These are phyloP conservation scores for Eucalyptus tenuipes DNA, from an alignment of 345 rosid species.

Conservation along the genomic window DNA sequence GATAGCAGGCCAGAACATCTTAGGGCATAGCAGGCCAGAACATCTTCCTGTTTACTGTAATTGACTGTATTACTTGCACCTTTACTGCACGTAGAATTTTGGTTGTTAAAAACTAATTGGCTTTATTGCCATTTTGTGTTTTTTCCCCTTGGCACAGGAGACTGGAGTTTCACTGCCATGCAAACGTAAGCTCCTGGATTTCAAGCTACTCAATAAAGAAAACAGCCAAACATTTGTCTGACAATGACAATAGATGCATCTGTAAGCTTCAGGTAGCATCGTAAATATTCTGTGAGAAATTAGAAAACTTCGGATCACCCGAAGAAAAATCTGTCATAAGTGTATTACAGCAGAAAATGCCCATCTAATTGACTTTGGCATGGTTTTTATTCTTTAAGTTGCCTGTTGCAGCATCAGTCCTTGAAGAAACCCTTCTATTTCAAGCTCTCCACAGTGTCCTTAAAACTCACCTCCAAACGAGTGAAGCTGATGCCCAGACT, in stretches of 20 bases:
- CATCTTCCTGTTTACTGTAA: not conserved
- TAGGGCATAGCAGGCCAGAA: not conserved
- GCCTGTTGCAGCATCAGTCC: not conserved
- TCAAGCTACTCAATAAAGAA: not conserved
- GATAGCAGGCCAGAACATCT: no score
- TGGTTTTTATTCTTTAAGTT: not conserved
- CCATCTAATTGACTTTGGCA: not conserved
- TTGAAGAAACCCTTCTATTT: conserved; percentile 30
- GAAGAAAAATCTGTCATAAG: not conserved
- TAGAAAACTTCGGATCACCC: not conserved
- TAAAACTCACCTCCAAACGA: conserved; percentile 39
- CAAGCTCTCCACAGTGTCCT: conserved; percentile 58
- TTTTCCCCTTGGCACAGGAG: not conserved
- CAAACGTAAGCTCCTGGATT: not conserved
- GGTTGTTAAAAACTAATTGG: not conserved
- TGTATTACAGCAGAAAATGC: not conserved
- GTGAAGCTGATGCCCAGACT: conserved; percentile 41
- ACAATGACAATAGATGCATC: not conserved
- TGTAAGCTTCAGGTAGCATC: not conserved
- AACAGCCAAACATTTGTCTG: not conserved
- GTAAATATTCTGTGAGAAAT: not conserved
- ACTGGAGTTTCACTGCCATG: not conserved
- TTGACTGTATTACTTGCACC: not conserved
- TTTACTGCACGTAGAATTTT: not conserved
- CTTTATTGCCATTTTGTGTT: not conserved